Evolutionary conservation across 768 basidiomycete genomes (phyloP).

Genomic region (Mycena galericulata): DNA sequence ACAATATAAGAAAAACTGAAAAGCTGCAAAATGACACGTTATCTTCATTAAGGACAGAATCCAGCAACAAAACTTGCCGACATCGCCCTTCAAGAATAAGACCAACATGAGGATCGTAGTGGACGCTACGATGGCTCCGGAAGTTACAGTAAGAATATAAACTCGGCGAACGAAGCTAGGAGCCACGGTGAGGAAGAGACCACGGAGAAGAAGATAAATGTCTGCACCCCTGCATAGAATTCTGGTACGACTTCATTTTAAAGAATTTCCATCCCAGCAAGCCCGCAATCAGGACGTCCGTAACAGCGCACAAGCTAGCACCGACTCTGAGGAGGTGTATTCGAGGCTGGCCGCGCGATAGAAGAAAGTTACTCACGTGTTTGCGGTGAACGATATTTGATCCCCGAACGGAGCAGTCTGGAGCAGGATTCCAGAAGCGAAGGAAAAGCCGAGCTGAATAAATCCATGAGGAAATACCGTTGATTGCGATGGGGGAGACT

Average conservation of each 20-base stretch:
- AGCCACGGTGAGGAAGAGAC: neutral
- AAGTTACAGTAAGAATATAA: constrained; percentile 25
- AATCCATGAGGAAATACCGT: neutral
- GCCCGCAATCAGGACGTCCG: constrained; percentile 26
- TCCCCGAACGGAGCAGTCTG: neutral
- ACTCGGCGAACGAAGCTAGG: constrained; percentile 23
- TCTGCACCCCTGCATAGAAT: neutral
- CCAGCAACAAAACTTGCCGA: constrained; percentile 1
- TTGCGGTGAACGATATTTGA: neutral
- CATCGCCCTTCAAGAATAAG: constrained; percentile 26
- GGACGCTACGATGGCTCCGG: constrained; percentile 30
- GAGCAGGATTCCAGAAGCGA: constrained; percentile 18
- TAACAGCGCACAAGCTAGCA: constrained; percentile 22
- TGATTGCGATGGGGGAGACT: neutral
- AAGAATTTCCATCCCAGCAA: constrained; percentile 25
- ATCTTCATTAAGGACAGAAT: neutral
- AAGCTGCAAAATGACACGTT: constrained; percentile 8
- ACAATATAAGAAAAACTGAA: constrained; percentile 29
- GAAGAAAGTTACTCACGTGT: neutral
- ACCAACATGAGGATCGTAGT: constrained; percentile 30
- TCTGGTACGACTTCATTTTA: constrained; percentile 5
- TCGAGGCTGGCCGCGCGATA: neutral
- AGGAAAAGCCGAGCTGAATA: constrained; percentile 22
- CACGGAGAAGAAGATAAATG: neutral
- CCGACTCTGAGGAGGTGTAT: constrained; percentile 13